A percentile compares a stretch with the other conserved stretches of the same genome.
phyloP scores from a whole-genome alignment of 805 yeast genomes.

The Starmerella apicola region DNA sequence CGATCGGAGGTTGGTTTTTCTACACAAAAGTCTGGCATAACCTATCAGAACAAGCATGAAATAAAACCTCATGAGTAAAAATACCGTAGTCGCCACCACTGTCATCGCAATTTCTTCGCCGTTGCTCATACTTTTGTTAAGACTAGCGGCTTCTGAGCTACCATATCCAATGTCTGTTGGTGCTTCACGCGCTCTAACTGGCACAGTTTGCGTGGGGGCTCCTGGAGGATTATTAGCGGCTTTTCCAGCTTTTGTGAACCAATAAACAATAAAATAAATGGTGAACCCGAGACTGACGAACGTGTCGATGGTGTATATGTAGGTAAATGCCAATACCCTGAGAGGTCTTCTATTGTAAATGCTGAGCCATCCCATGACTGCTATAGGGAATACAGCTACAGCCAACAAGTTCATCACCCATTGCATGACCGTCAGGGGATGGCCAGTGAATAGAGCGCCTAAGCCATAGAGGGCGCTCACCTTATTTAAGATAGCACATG shows the following conservation, averaged over 20 bases:
- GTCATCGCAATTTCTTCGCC: conserved; percentile 34
- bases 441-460: conserved; percentile 72
- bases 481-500: conserved; percentile 69
- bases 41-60: conserved; percentile 44
- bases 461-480: conserved; percentile 83
- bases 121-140: conserved; percentile 21
- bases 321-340: conserved; percentile 48
- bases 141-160: conserved; percentile 3
- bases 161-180: neutral
- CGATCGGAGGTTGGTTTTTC: conserved; percentile 29
- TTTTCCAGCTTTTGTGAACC: conserved; percentile 42
- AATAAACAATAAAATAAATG: conserved; percentile 55
- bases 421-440: conserved; percentile 69
- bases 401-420: conserved; percentile 68
- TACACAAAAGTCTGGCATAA: conserved; percentile 42
- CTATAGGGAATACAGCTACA: conserved; percentile 49
- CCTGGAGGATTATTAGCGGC: conserved; percentile 13
- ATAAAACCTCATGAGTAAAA: conserved; percentile 39
- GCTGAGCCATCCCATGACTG: conserved; percentile 43
- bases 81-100: conserved; percentile 36
- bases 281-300: conserved; percentile 56
- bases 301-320: conserved; percentile 58
- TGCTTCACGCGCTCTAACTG: neutral
- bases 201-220: neutral
- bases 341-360: conserved; percentile 46